These are phyloP conservation scores for Fragaria nilgerrensis DNA, from an alignment of 306 rosid species.

Conservation along the genomic window DNA sequence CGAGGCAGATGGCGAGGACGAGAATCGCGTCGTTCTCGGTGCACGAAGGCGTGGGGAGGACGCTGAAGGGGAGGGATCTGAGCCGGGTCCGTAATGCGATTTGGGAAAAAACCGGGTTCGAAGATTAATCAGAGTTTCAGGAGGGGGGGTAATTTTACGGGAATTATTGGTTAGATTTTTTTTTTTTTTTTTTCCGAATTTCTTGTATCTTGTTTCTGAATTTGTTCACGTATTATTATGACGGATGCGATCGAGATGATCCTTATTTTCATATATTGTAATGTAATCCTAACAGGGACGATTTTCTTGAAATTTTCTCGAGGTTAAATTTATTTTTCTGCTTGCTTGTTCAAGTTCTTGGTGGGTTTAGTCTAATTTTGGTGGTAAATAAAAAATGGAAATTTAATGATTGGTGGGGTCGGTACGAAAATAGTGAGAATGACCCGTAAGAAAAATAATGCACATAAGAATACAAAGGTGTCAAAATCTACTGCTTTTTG, in stretches of 20 bases:
- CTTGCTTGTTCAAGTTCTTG: background rate
- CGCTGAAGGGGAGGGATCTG: slow-evolving; percentile 88
- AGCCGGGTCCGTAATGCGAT: slow-evolving; percentile 79
- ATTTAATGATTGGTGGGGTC: slow-evolving; percentile 45
- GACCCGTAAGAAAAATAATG: slow-evolving; percentile 27
- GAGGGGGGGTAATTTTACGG: slow-evolving; percentile 23
- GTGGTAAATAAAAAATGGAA: background rate
- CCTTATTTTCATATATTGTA: background rate
- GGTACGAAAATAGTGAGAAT: slow-evolving; percentile 13
- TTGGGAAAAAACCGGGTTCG: slow-evolving; percentile 87
- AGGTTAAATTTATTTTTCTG: background rate
- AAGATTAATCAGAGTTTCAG: slow-evolving; percentile 40
- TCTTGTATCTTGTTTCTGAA: background rate
- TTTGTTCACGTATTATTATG: background rate
- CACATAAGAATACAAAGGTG: background rate
- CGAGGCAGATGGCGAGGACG: slow-evolving; percentile 61
- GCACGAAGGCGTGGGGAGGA: slow-evolving; percentile 89
- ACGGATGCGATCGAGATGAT: slow-evolving; percentile 14
- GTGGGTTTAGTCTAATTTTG: background rate
- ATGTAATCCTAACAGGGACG: slow-evolving; percentile 24
- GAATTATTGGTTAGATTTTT: slow-evolving; percentile 22
- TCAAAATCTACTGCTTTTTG: slow-evolving; percentile 4
- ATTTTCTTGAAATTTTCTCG: slow-evolving; percentile 16
- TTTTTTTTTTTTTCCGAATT: background rate
- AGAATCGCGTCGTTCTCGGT: slow-evolving; percentile 81